These are phyloP conservation scores for Phialophora verrucosa DNA, from an alignment of 2,329 filamentous ascomycete species.

Conservation along the genomic window DNA sequence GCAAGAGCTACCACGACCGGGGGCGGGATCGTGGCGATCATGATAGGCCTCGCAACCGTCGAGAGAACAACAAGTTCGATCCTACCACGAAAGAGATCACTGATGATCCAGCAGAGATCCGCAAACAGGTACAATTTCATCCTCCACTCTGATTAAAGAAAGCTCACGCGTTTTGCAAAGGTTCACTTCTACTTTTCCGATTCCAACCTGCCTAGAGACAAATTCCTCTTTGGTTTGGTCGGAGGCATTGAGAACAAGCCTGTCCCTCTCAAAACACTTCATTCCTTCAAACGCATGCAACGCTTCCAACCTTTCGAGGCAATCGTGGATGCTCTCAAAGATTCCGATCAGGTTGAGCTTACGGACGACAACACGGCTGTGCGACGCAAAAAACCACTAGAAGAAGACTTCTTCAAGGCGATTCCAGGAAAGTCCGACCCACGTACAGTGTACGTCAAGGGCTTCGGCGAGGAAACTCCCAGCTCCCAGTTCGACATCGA, in stretches of 20 bases:
- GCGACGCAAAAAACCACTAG: slow-evolving; percentile 75
- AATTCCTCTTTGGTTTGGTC: slow-evolving; percentile 80
- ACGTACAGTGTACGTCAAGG: slow-evolving; percentile 87
- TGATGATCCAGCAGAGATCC: slow-evolving; percentile 79
- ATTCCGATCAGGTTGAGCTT: slow-evolving; percentile 74
- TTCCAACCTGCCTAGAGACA: slow-evolving; percentile 85
- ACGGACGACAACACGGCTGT: slow-evolving; percentile 73
- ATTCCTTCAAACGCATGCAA: slow-evolving; percentile 93
- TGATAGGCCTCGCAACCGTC: slow-evolving; percentile 42
- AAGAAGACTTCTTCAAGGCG: slow-evolving; percentile 63
- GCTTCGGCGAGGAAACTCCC: slow-evolving; percentile 83
- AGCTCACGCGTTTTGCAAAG: slow-evolving; percentile 50
- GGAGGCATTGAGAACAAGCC: slow-evolving; percentile 81
- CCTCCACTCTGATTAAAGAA: neutral
- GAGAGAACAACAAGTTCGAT: slow-evolving; percentile 73
- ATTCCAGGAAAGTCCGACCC: slow-evolving; percentile 62
- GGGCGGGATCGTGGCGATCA: slow-evolving; percentile 39
- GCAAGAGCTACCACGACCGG: slow-evolving; percentile 18
- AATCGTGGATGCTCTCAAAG: slow-evolving; percentile 80
- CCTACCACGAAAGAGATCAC: slow-evolving; percentile 70
- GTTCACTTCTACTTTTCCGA: slow-evolving; percentile 97
- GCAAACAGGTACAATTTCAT: slow-evolving; percentile 69
- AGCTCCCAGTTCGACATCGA: slow-evolving; percentile 93
- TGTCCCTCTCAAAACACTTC: slow-evolving; percentile 76
- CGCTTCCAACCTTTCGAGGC: slow-evolving; percentile 87